A percentile compares a stretch with the other conserved stretches of the same genome.
Evolutionary conservation across 257 asterid species (phyloP).

Genomic region (Solanum chiquidenum): DNA sequence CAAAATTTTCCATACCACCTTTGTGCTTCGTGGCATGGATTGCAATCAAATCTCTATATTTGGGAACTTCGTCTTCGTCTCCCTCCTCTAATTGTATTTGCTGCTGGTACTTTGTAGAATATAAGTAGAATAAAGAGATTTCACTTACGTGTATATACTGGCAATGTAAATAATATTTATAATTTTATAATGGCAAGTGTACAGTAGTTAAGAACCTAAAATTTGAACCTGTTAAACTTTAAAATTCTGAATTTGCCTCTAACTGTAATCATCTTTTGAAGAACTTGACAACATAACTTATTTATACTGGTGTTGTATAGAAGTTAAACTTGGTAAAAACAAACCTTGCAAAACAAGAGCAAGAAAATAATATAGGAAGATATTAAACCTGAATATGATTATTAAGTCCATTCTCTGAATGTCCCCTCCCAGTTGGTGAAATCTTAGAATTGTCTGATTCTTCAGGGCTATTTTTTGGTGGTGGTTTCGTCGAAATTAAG

Average conservation of each 20-base stretch:
- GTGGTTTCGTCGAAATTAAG: constrained; percentile 15
- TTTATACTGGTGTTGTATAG: neutral
- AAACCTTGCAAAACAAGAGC: neutral
- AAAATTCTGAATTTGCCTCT: neutral
- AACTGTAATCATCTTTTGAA: too few species aligned
- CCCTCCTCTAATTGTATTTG: neutral
- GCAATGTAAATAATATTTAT: too few species aligned
- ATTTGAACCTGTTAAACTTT: neutral
- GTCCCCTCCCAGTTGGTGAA: neutral
- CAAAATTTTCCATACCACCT: constrained; percentile 1
- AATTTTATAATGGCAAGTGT: neutral
- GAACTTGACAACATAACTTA: neutral
- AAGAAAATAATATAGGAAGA: neutral
- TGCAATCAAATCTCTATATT: constrained; percentile 11
- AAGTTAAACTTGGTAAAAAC: neutral
- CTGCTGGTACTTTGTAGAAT: neutral
- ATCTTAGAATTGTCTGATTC: neutral
- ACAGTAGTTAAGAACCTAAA: neutral
- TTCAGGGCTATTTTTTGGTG: neutral
- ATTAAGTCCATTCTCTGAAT: neutral
- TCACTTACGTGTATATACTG: neutral
- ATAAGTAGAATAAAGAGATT: neutral
- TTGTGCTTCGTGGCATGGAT: constrained; percentile 18
- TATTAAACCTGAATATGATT: neutral
- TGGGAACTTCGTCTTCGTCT: neutral